These are phyloP conservation scores for Auricularia sp. DNA, from an alignment of 768 basidiomycete genomes.

Conservation along the genomic window DNA sequence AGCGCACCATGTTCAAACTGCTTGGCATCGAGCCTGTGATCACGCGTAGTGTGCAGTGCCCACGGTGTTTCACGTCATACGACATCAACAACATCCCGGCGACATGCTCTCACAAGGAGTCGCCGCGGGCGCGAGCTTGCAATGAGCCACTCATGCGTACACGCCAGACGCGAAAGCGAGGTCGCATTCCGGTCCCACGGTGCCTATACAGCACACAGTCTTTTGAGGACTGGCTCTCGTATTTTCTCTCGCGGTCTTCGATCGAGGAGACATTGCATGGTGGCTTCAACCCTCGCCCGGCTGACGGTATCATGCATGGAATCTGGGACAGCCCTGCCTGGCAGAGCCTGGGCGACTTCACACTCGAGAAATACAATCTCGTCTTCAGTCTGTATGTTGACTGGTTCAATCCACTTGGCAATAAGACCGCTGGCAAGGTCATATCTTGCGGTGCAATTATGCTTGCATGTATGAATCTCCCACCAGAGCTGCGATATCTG, in stretches of 20 bases:
- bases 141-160: background rate
- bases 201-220: background rate
- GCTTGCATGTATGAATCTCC: conserved; percentile 27
- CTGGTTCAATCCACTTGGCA: conserved; percentile 28
- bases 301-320: background rate
- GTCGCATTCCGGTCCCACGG: conserved; percentile 9
- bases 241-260: background rate
- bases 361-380: background rate
- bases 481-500: conserved; percentile 23
- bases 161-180: background rate
- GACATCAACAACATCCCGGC: background rate
- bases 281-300: background rate
- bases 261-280: background rate
- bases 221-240: background rate
- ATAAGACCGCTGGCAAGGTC: conserved; percentile 20
- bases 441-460: conserved; percentile 21
- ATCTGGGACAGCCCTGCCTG: conserved; percentile 2
- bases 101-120: background rate
- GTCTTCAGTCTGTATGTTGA: conserved; percentile 25
- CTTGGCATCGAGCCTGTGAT: conserved; percentile 1
- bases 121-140: background rate
- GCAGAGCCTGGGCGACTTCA: background rate
- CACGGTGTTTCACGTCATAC: conserved; percentile 1
- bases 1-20: background rate
- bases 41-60: conserved; percentile 1